phyloP scores from a whole-genome alignment of 345 rosid genomes.

The Eucalyptus lansdowneana region DNA sequence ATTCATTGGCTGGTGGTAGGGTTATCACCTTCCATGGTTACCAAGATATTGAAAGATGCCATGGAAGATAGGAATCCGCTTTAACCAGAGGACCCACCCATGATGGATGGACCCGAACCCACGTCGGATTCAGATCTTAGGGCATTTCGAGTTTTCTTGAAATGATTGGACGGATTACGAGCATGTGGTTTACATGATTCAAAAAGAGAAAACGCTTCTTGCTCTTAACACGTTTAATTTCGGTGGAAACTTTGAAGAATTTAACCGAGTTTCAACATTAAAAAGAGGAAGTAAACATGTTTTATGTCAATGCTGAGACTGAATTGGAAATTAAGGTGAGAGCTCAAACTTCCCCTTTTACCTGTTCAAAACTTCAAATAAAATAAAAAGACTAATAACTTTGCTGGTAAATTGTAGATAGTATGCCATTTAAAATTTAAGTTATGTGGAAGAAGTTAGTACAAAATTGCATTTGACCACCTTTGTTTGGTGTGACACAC shows the following conservation, averaged over 20 bases:
- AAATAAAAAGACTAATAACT: background rate
- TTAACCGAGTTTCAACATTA: background rate
- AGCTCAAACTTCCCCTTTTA: background rate
- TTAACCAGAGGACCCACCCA: background rate
- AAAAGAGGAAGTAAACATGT: background rate
- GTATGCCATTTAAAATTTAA: background rate
- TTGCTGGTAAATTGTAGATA: background rate
- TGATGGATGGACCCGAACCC: background rate
- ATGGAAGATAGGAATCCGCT: background rate
- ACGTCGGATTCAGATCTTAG: background rate
- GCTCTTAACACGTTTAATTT: background rate
- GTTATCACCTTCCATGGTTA: background rate
- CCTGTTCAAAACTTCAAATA: background rate
- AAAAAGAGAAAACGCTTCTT: background rate
- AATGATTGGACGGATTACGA: background rate
- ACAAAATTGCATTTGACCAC: background rate
- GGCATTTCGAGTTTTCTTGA: background rate
- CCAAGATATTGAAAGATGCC: background rate
- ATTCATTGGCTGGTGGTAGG: background rate
- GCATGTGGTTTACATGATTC: background rate
- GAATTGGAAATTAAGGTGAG: background rate
- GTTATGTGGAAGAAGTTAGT: background rate
- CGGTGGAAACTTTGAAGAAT: background rate
- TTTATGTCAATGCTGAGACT: background rate
- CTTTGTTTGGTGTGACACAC: background rate